These are phyloP conservation scores for Fusarium sp. DNA, from an alignment of 2,329 filamentous ascomycete species.

Conservation along the genomic window DNA sequence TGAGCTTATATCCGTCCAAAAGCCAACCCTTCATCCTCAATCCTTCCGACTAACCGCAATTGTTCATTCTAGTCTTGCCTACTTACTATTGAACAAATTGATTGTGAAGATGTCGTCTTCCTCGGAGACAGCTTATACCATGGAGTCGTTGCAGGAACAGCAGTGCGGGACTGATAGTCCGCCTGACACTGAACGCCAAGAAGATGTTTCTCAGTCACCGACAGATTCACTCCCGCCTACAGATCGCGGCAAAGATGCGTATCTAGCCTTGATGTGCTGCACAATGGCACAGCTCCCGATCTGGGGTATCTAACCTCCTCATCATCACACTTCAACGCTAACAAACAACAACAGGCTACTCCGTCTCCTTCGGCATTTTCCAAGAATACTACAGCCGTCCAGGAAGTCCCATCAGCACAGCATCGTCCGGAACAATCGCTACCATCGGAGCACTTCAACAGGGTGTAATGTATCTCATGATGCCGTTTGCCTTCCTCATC, in stretches of 20 bases:
- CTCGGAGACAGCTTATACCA: neutral
- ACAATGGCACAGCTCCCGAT: conserved; percentile 46
- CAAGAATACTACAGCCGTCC: conserved; percentile 71
- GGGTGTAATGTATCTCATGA: conserved; percentile 63
- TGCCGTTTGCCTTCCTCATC: conserved; percentile 58
- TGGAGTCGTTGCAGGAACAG: neutral
- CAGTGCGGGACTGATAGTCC: neutral
- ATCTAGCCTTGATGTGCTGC: conserved; percentile 44
- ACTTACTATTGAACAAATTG: no score
- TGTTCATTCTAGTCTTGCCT: neutral
- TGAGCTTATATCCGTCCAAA: neutral
- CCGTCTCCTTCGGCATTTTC: conserved; percentile 70
- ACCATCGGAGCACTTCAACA: conserved; percentile 38
- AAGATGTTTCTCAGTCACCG: neutral
- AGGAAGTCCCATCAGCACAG: conserved; percentile 58
- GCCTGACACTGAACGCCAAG: neutral
- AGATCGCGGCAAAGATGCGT: conserved; percentile 44
- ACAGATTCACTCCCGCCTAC: conserved; percentile 37
- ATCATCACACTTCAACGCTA: fast-evolving
- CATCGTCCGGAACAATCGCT: conserved; percentile 44
- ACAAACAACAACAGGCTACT: conserved; percentile 36
- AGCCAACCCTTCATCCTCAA: neutral
- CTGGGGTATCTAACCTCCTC: conserved; percentile 35
- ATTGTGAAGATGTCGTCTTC: neutral
- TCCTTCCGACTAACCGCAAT: neutral